A percentile compares a stretch with the other conserved stretches of the same genome.
Evolutionary conservation across 2,329 filamentous ascomycete species (phyloP).

Genomic region (Colletotrichum cordylinicola): DNA sequence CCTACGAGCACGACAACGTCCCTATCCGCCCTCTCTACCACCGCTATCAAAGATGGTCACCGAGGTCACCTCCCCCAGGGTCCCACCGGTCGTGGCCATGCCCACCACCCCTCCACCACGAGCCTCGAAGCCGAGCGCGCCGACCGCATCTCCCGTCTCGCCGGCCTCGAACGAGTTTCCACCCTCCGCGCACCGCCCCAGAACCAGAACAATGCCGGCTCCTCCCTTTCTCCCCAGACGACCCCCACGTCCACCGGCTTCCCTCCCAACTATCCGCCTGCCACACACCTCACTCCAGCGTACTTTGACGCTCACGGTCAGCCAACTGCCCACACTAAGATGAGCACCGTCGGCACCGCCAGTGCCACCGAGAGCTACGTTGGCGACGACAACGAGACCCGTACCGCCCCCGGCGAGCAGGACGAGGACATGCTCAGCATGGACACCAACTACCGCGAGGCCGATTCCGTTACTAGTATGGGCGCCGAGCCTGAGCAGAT

Average conservation of each 20-base stretch:
- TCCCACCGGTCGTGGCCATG: slow-evolving; percentile 59
- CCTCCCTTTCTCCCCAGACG: slow-evolving; percentile 53
- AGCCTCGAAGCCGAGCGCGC: slow-evolving; percentile 91
- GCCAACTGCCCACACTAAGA: slow-evolving; percentile 72
- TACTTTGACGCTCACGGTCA: slow-evolving; percentile 84
- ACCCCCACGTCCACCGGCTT: slow-evolving; percentile 55
- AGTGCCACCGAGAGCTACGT: slow-evolving; percentile 81
- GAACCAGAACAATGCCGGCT: slow-evolving; percentile 33
- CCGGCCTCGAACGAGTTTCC: slow-evolving; percentile 87
- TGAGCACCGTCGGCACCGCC: slow-evolving; percentile 89
- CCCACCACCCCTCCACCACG: slow-evolving; percentile 67
- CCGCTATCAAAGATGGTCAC: slow-evolving; percentile 95
- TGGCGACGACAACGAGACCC: slow-evolving; percentile 56
- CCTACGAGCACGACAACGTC: slow-evolving; percentile 93
- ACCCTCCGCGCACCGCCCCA: slow-evolving; percentile 66
- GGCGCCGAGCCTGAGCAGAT: slow-evolving; percentile 50
- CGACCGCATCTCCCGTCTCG: slow-evolving; percentile 92
- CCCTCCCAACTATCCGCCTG: slow-evolving; percentile 41
- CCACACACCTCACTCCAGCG: slow-evolving; percentile 57
- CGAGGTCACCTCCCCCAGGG: slow-evolving; percentile 76
- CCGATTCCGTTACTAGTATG: slow-evolving; percentile 63
- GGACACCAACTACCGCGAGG: slow-evolving; percentile 64
- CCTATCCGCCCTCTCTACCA: slow-evolving; percentile 89
- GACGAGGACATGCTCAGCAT: slow-evolving; percentile 77
- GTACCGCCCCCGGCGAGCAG: slow-evolving; percentile 58